Conservation (phyloP, 1,284 basidiomycete genomes). For the Cystobasidium slooffiae region DNA sequence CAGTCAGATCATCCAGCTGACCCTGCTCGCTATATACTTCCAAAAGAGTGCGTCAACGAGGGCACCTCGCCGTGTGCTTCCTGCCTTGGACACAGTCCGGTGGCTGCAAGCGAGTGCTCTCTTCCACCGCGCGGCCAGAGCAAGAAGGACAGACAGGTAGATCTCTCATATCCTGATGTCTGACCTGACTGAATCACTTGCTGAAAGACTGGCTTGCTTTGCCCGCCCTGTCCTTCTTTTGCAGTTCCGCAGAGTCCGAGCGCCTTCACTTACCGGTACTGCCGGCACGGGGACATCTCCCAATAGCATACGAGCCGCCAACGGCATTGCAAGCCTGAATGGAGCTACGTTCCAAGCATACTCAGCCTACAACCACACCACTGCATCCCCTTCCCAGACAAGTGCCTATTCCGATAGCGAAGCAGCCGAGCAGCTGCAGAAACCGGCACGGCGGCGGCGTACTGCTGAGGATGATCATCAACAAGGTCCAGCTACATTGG, state of each 20-base stretch:
- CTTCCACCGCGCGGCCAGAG: background rate
- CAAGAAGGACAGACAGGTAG: conserved; percentile 2
- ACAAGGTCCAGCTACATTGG: background rate
- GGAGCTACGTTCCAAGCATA: no score
- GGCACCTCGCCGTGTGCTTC: conserved; percentile 1
- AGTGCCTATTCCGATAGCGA: background rate
- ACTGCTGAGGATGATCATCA: background rate
- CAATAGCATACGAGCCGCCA: no score
- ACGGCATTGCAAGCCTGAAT: no score
- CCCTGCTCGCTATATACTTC: background rate
- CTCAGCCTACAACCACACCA: no score
- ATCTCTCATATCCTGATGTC: background rate
- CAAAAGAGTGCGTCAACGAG: background rate
- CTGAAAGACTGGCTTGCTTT: background rate
- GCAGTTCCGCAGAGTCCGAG: conserved; percentile 4
- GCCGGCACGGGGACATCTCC: no score
- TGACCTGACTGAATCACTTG: no score
- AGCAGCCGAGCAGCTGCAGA: background rate
- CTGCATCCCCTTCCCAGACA: background rate
- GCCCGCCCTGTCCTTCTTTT: background rate
- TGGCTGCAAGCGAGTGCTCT: background rate
- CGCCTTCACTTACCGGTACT: background rate
- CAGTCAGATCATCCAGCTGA: background rate
- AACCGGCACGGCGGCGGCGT: background rate
- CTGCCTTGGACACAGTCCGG: conserved; percentile 2